These are phyloP conservation scores for Schwanniomyces polymorphus DNA, from an alignment of 805 yeast species.

Conservation along the genomic window DNA sequence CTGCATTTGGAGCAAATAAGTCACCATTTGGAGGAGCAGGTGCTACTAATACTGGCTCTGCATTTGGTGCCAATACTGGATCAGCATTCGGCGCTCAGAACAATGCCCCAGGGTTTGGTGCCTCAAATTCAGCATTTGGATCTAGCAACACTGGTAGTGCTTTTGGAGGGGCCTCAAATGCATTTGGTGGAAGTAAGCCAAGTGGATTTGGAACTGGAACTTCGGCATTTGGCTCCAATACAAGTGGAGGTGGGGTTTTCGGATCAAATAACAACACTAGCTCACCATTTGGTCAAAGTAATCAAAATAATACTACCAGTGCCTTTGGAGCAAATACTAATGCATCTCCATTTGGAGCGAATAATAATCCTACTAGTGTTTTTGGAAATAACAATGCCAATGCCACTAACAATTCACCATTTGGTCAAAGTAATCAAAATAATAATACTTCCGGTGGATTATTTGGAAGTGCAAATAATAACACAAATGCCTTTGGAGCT, in stretches of 20 bases:
- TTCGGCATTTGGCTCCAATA: constrained; percentile 34
- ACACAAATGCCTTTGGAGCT: constrained; percentile 13
- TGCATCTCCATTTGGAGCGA: constrained; percentile 15
- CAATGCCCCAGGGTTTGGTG: constrained; percentile 14
- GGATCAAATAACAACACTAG: constrained; percentile 18
- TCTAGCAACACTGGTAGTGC: constrained; percentile 19
- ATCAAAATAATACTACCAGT: constrained; percentile 17
- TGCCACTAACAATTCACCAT: constrained; percentile 21
- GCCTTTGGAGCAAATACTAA: constrained; percentile 14
- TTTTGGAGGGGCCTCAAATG: constrained; percentile 15
- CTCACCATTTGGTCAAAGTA: constrained; percentile 28
- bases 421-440: constrained; percentile 39
- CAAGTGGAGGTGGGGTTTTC: constrained; percentile 16
- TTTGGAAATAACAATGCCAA: constrained; percentile 32
- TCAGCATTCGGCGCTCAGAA: constrained; percentile 33
- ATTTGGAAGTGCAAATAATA: constrained; percentile 13
- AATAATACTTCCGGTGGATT: constrained; percentile 14
- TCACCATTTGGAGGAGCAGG: constrained; percentile 30
- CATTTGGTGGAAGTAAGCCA: constrained; percentile 30
- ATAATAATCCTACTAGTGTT: constrained; percentile 12
- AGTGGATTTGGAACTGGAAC: constrained; percentile 39
- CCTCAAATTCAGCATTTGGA: constrained; percentile 18
- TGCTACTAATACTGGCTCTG: constrained; percentile 8
- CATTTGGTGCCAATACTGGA: constrained; percentile 38
- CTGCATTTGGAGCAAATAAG: constrained; percentile 22